Evolutionary conservation across 768 basidiomycete genomes (phyloP), one percentile per base, ranked within the genome.

Genomic region (Russula lepida): DNA sequence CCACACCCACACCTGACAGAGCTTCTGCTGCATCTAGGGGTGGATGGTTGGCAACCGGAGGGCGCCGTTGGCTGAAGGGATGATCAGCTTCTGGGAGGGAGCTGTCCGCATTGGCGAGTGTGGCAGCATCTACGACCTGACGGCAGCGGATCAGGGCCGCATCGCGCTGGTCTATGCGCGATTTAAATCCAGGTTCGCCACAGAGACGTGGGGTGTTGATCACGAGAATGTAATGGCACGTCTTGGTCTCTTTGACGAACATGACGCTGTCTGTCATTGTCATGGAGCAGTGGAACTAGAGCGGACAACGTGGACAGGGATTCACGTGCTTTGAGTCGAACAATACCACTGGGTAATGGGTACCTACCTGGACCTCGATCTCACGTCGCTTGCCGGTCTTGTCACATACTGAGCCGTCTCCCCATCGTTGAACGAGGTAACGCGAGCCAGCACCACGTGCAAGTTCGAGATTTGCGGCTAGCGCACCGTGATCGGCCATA

Each of bases 201-300:
- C 97, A 98, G 21, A 99, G 79, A 58, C 93, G 88, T 35, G 97
- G 95, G 0, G 95, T 97, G 71, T 98, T 89, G 60, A 98, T 85
- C 65, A 98, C 88, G 54, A 98, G 79, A 48, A 97, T 85, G 71
- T 99, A 98, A 64, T 89, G 85, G 74, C 97, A 99, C 41, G 90
- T 95, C 71, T 89, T 89, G 37, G 92, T 81, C 77, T 97, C 94
- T 71, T 95, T 94, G 69, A 98, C 85, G 69, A 94, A 88, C 56
- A 90, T 80, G 67, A 98, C 91, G 37, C 82, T 84, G 75, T 98
- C 94, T 44, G 89, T 84, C 78, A 89, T 92, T 56, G 89, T 88
- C 90, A 92, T 92, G 64, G 92, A 92, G 73, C 94, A 98, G 74
- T 98, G 94, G 71, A 93, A 95, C 90, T 95, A 64, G 19, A 37